Evolutionary conservation across 129 eudicot genomes (phyloP).

Genomic region (Chrysanthemum lavandulifolium): DNA sequence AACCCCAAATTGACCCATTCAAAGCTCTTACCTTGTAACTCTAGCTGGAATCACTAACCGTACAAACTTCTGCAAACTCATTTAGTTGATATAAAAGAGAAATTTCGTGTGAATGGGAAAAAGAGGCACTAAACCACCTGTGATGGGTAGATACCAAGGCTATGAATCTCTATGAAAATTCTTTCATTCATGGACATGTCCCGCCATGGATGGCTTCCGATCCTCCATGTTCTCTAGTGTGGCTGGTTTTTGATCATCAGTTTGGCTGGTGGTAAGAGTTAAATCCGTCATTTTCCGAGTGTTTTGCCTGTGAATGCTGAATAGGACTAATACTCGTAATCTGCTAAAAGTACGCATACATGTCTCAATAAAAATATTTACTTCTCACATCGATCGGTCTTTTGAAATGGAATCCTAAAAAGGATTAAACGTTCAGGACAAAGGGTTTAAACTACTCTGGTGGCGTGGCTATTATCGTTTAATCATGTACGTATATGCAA

Average conservation of each 20-base stretch:
- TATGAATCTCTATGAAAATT: constrained; percentile 65
- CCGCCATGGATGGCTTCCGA: constrained; percentile 9
- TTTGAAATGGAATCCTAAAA: too few species aligned
- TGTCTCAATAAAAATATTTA: background rate
- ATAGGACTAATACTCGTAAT: background rate
- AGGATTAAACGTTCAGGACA: too few species aligned
- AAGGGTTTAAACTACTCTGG: too few species aligned
- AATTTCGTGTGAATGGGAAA: too few species aligned
- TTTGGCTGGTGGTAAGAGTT: constrained; percentile 19
- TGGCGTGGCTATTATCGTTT: too few species aligned
- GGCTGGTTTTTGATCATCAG: constrained; percentile 16
- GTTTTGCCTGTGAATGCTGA: constrained; percentile 16
- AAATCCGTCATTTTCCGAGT: constrained; percentile 34
- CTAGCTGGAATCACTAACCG: too few species aligned
- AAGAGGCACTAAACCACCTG: constrained; percentile 37
- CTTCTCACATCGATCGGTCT: background rate
- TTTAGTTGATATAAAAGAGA: background rate
- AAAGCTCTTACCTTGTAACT: too few species aligned
- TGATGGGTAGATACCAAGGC: constrained; percentile 70
- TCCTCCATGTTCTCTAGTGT: constrained; percentile 19
- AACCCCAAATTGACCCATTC: too few species aligned
- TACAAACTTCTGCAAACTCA: too few species aligned
- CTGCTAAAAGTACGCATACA: background rate
- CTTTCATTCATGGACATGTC: constrained; percentile 58
- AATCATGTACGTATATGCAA: too few species aligned